Conservation (phyloP, 495 filamentous ascomycete species). For the Daldinia loculata region DNA sequence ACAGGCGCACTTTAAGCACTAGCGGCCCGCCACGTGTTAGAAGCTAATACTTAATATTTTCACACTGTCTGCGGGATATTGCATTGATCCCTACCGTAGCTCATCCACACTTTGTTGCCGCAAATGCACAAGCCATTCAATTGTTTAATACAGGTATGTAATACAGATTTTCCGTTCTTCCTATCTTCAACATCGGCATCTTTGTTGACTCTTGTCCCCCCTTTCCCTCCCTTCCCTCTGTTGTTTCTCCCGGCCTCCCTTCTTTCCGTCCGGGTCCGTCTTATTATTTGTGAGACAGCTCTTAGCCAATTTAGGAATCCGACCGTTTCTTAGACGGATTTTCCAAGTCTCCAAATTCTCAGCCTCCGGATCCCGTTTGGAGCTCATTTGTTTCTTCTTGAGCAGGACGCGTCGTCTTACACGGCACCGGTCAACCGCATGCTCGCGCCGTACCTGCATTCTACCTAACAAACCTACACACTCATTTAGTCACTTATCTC, state of each 20-base stretch:
- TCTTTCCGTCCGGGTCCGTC: conserved; percentile 32
- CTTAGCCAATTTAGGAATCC: conserved; percentile 38
- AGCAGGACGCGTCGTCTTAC: conserved; percentile 37
- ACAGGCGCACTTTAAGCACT: not conserved
- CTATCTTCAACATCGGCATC: conserved; percentile 42
- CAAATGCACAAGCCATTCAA: conserved; percentile 3
- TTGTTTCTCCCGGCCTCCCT: conserved; percentile 23
- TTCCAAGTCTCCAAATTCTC: conserved; percentile 37
- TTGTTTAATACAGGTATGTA: conserved; percentile 45
- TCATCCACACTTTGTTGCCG: conserved; percentile 16
- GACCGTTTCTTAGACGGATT: conserved; percentile 10
- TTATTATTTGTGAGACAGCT: conserved; percentile 41
- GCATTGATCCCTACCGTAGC: conserved; percentile 23
- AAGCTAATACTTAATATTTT: not conserved
- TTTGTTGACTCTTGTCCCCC: conserved; percentile 23
- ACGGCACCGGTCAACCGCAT: conserved; percentile 29
- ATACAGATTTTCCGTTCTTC: conserved; percentile 33
- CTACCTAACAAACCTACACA: conserved; percentile 22
- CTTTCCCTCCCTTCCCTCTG: conserved; percentile 23
- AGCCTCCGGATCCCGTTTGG: conserved; percentile 30
- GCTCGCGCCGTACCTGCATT: conserved; percentile 31
- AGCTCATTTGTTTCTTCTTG: conserved; percentile 38
- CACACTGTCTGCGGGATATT: not conserved
- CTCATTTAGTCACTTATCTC: conserved; percentile 37
- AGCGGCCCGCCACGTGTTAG: not conserved